Conservation (phyloP, 2,329 filamentous ascomycete species). For the Akanthomyces lecanii region DNA sequence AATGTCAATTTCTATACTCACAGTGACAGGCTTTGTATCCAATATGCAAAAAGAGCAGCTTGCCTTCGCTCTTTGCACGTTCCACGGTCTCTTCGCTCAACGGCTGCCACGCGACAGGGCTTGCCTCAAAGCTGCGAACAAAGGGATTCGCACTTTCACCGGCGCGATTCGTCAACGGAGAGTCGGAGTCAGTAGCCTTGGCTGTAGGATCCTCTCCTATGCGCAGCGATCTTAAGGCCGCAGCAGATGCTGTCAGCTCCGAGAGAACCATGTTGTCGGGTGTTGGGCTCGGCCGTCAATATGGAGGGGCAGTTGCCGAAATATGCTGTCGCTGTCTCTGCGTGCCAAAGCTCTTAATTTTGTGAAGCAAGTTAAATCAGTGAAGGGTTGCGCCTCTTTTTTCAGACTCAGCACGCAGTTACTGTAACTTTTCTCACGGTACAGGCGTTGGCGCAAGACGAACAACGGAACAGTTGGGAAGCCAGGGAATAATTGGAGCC, state of each 20-base stretch:
- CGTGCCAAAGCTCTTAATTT: not conserved
- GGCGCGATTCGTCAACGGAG: slow-evolving; percentile 34
- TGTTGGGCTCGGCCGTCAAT: not conserved
- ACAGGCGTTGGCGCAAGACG: slow-evolving; percentile 7
- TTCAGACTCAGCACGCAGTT: not conserved
- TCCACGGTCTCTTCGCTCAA: slow-evolving; percentile 74
- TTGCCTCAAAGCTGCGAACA: slow-evolving; percentile 70
- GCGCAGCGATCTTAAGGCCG: slow-evolving; percentile 28
- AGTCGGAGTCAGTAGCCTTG: slow-evolving; percentile 17
- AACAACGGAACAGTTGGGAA: slow-evolving; percentile 6
- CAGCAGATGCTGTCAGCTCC: slow-evolving; percentile 35
- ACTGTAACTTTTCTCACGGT: not conserved
- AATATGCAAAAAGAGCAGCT: slow-evolving; percentile 88
- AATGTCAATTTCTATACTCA: slow-evolving; percentile 42
- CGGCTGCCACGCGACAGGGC: slow-evolving; percentile 87
- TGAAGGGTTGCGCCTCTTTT: not conserved
- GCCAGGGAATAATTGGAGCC: slow-evolving; percentile 16
- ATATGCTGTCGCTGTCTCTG: not conserved
- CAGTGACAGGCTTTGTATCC: slow-evolving; percentile 96
- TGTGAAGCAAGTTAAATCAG: too few relatives aligned
- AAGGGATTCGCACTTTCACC: slow-evolving; percentile 45
- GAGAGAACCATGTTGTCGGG: slow-evolving; percentile 33
- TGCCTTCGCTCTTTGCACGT: slow-evolving; percentile 75
- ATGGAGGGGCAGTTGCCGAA: not conserved
- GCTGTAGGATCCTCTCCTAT: slow-evolving; percentile 22